phyloP scores from a whole-genome alignment of 2,329 filamentous ascomycete species.

The Calonectria hongkongensis region DNA sequence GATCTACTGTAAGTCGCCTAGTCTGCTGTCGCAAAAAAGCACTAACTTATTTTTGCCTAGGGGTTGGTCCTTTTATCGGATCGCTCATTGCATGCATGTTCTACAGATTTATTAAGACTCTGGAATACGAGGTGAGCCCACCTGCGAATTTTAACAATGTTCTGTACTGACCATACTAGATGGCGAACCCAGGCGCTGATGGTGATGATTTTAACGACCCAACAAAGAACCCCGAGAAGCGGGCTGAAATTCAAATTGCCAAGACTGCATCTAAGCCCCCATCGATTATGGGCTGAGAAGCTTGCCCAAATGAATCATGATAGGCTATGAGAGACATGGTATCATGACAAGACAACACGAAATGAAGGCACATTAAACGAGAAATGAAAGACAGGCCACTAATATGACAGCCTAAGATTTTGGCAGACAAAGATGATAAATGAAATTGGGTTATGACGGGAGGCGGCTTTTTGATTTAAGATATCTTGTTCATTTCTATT shows the following conservation, averaged over 20 bases:
- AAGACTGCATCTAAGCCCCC: constrained; percentile 44
- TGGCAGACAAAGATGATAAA: neutral
- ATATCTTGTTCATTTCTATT: constrained; percentile 9
- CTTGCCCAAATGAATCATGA: neutral
- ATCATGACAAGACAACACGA: constrained; percentile 1
- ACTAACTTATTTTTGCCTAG: constrained; percentile 39
- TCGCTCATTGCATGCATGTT: constrained; percentile 61
- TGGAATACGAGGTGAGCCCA: constrained; percentile 60
- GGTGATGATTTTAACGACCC: constrained; percentile 66
- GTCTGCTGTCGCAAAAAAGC: neutral
- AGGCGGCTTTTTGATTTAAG: constrained; percentile 7
- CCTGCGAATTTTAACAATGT: neutral
- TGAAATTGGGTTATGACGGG: constrained; percentile 8
- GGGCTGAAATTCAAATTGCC: constrained; percentile 52
- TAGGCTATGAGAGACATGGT: neutral
- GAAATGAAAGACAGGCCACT: constrained; percentile 30
- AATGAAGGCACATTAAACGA: neutral
- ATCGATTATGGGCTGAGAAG: constrained; percentile 47
- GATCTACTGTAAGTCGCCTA: constrained; percentile 64
- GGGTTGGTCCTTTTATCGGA: constrained; percentile 60
- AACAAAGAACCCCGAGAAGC: constrained; percentile 65
- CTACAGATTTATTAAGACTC: constrained; percentile 64
- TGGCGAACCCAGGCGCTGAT: constrained; percentile 68
- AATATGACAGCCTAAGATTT: constrained; percentile 17
- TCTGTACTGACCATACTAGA: constrained; percentile 51